Conservation (phyloP, 2,329 filamentous ascomycete genomes). For the Paecilomyces sp. region DNA sequence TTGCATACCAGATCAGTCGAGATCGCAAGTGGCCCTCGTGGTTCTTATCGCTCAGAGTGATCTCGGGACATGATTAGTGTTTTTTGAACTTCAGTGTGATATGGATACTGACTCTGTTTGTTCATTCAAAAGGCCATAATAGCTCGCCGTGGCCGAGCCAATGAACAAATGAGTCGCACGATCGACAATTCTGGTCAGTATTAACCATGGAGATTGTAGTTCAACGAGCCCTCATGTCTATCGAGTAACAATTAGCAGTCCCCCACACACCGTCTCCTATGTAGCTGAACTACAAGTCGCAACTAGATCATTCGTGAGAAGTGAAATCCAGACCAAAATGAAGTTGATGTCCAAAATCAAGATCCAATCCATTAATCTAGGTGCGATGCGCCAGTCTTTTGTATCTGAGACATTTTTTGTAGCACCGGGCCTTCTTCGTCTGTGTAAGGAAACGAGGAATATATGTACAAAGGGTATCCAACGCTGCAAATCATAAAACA, state of each 20-base stretch:
- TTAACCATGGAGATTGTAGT: too few relatives aligned
- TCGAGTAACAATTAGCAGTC: neutral
- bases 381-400: neutral
- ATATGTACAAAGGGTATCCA: neutral
- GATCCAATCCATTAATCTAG: neutral
- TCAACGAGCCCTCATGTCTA: neutral
- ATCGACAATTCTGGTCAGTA: too few relatives aligned
- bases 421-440: neutral
- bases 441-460: neutral
- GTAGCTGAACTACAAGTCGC: neutral
- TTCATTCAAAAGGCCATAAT: too few relatives aligned
- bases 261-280: neutral
- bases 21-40: neutral
- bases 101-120: too few relatives aligned
- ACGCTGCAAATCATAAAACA: neutral
- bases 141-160: too few relatives aligned
- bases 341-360: neutral
- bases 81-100: too few relatives aligned
- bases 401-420: neutral
- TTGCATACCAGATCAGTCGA: neutral
- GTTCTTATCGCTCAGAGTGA: neutral
- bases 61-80: neutral
- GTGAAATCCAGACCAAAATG: neutral
- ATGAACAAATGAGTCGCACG: too few relatives aligned
- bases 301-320: neutral